Base-by-base conservation (phyloP, 805 yeast genomes). In the Zygosaccharomyces kombuchaensis region DNA sequence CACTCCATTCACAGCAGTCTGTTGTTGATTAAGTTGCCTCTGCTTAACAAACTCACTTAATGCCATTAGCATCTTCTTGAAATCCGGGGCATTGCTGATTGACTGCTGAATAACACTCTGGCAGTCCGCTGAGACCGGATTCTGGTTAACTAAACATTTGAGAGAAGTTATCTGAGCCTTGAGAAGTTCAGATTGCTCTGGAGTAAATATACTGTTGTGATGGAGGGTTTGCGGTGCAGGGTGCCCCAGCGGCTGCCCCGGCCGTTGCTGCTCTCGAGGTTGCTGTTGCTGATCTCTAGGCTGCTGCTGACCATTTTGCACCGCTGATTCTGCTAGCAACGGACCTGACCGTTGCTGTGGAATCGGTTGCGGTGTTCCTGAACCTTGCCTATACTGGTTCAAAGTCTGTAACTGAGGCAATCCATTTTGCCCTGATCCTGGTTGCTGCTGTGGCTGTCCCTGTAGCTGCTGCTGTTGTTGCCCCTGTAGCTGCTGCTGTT, bases 111-210 rank as follows among this genome's bases (percentile, higher is more conserved):
- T 56, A 2, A 59, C 51, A 6, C 43, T 41, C 49, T 62, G 67
- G 22, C 47, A 52, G 9, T 58, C 62, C 9, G 40, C 21, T 4
- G 66, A 62, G n/a, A 65, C 63, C 6, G 59, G 52, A 46, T 62
- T 62, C 23, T 59, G 53, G 25, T 57, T 60, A 3, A 62, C 60
- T 13, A 65, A 44, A 30, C 57, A 59, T 42, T 63, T 63, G 39
- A 65, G 47, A n/a, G 69, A 57, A 10, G 65, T 57, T n/a, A 65
- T 64, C 38, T 65, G 69, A 6, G 69, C 68, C 47, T 58, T 63
- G 38, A 65, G 47, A 29, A 65, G 45, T 16, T 56, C 54, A 2
- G 68, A 61, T 36, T 65, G 68, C 42, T 58, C 62, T 7, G 53
- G 42, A 1, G 64, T 59, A 36, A 63, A 63, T 14, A 59, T 53